Base-by-base conservation (phyloP, 129 eudicot genomes). In the Kitagawia praeruptora region DNA sequence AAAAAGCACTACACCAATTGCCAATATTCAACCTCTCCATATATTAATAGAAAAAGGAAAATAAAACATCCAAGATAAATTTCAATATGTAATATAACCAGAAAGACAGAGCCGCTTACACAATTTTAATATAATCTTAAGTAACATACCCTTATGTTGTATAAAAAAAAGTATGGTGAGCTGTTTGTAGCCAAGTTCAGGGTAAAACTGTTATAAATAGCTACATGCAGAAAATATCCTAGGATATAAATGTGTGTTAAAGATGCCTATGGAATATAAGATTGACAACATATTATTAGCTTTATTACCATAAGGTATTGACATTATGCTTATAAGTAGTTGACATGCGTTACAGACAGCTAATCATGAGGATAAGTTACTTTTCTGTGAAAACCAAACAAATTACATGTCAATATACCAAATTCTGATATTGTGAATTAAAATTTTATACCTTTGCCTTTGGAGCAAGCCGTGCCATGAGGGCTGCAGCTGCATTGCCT, bases 401-500 rank as follows among this genome's bases (percentile, higher is more conserved):
- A 4, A 27, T 74, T 28, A 46, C 77, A 74, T 34, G 4, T 74
- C 21, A 45, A 3, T 27, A 46, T 42, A 41, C 53, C 49, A 73
- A 19, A 45, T 45, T 46, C 61, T 6, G n/a, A 27, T n/a, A 5
- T 45, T 19, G 25, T 74, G 19, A 69, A 81, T 42, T 47, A 40
- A 19, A n/a, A 66, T 80, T 12, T 2, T 56, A 83, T 75, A 90
- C 99, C 94, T 96, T 96, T 12, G 99, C 98, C 85, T 96, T 96
- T 13, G 99, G 99, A 81, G 99, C 96, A 46, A 96, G 92, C 64
- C 89, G 91, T 79, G 99, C 98, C 99, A 96, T 96, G 83, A 96
- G 99, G 45, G 99, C 98, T 21, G 99, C 99, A 8, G 99, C 99
- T 23, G 99, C 99, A 84, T 96, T 96, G 14, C 99, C 99, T 34